Base-by-base conservation (phyloP, 2,329 filamentous ascomycete genomes). In the Penicillium palitans region DNA sequence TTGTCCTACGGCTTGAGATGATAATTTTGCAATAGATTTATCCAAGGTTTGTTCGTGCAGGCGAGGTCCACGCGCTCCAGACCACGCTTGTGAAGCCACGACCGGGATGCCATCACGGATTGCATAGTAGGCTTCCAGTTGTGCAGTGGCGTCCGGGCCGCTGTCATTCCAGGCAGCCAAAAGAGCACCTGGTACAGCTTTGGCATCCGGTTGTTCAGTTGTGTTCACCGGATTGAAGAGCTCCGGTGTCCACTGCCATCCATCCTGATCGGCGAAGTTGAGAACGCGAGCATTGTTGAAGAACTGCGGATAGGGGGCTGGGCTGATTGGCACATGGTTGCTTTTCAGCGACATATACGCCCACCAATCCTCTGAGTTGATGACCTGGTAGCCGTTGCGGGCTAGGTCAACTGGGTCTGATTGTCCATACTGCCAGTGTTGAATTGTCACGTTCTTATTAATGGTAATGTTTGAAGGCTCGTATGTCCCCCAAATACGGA, bases 401-500 rank as follows among this genome's bases (percentile, higher is more conserved):
- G 78, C 67, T 71, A 82, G 61, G 73, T 72, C 70, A 37, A 79
- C 71, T 0, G 82, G 81, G 53, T 84, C 79, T 3, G 81, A 83
- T 59, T 83, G 81, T 40, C 79, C 82, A 62, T 76, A 81, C 45
- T 80, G 80, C 83, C 82, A 84, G 64, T 86, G 84, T 66, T 85
- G 82, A 24, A 84, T 75, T 2, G 78, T 80, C 31, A 84, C 76
- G 37, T 79, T 74, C 4, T 66, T 75, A 41, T 75, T 66, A 40
- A 84, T 75, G 35, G 79, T 79, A 10, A 68, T 66, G 2, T 70
- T 59, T 1, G 72, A 73, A 0, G 82, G 81, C 19, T 81, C 79
- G 50, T 82, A 81, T 0, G 82, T 84, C 0, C 83, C 83, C 83
- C 83, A 86, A 46, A 84, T 84, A 1, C 83, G 79, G 3, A 81